Evolutionary conservation across 495 filamentous ascomycete genomes (phyloP), one percentile per base, ranked within the genome.

Genomic region (Usnea hakonensis): DNA sequence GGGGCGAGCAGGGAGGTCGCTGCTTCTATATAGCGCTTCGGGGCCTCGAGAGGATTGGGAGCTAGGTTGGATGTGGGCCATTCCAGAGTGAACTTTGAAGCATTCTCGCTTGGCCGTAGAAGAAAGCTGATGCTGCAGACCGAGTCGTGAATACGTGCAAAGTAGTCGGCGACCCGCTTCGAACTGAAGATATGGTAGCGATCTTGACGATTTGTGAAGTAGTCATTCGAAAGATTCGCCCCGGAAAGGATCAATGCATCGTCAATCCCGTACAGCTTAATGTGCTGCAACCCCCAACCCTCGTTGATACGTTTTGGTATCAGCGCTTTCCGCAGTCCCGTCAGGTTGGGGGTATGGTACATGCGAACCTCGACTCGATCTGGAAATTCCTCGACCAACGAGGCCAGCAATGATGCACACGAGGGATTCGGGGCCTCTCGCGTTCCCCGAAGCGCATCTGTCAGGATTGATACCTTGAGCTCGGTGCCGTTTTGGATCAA

Each of bases 221-320:
- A 99, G 69, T 97, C 93, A 38, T 80, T 81, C 7, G 91, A 96
- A 13, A 99, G 78, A 64, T 99, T 99, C 11, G 94, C 94, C 36
- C 94, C 94, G 3, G 91, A 95, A 33, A 99, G 81, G 40, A 99
- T 94, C 55, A 99, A 85, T 73, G 97, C 93, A 68, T 97, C 91
- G 64, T 99, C 94, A 46, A 96, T 75, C 1, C 95, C 94, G 67
- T 99, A 99, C 0, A 99, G 81, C 79, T 99, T 99, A 90, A 99
- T 99, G 70, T 99, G 94, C 70, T 99, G 94, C 48, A 99, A 75
- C 17, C 94, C 94, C 93, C 94, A 99, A 40, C 94, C 94, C 72
- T 99, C 94, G 67, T 99, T 99, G 70, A 97, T 90, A 13, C 94
- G 82, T 65, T 84, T 87, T 3, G 94, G 94, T 48, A 97, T 81